Evolutionary conservation across 2,329 filamentous ascomycete species (phyloP), one percentile per base, ranked within the genome.

Genomic region (Cladosporium colombiae): DNA sequence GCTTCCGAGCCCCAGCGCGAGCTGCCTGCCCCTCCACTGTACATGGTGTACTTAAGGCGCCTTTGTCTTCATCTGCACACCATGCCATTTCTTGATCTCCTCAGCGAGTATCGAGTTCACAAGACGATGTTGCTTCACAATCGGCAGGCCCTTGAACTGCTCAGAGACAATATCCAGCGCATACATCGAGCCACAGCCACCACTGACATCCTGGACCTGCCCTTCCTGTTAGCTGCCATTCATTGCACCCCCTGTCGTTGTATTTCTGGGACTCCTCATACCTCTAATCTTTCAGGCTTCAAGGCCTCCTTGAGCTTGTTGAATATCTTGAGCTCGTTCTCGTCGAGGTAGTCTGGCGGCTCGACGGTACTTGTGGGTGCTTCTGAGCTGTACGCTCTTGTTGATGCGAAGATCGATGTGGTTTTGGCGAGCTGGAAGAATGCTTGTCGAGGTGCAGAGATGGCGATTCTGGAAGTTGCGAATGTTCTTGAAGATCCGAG

Each of bases 131-230:
- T 95, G 91, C 83, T 91, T 91, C 67, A 96, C 85, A 76, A 93
- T 88, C 59, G 82, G 84, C 71, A 88, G 77, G 56, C 91, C 92
- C 63, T 84, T 83, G 78, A 96, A 96, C 72, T 83, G 84, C 56
- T 87, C 83, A 8, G 89, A 91, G 57, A 88, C 85, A 69, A 95
- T 88, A 73, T 93, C 89, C 70, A 96, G 89, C 65, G 88, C 89
- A 80, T 95, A 95, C 92, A 95, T 95, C 74, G 88, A 91, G 11
- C 91, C 91, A 79, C 91, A 96, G 33, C 91, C 91, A 66, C 92
- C 91, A 27, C 89, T 92, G 61, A 95, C 87, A 79, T 96, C 91
- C 76, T 90, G 89, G 11, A 95, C 90, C 77, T 88, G 78, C 23
- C 18, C 49, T 52, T 18, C 49, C 23, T 11, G 27, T 52, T 52